These are phyloP conservation scores for Boletales sp. DNA, from an alignment of 768 basidiomycete genomes.

Conservation along the genomic window DNA sequence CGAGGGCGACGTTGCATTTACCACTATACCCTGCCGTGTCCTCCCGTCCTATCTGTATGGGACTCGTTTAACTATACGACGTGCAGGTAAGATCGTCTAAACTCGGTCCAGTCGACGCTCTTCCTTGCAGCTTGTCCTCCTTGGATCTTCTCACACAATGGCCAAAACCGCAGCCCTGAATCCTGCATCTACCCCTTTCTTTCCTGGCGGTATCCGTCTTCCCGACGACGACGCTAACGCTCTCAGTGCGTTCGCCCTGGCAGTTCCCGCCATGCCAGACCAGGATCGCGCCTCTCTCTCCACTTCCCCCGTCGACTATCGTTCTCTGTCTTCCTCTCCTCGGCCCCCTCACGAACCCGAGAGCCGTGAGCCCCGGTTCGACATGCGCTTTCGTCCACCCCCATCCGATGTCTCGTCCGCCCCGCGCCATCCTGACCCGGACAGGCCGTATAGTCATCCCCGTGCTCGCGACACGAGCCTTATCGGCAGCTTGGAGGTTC, in stretches of 20 bases:
- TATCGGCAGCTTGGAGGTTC: slow-evolving; percentile 47
- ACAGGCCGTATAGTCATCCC: slow-evolving; percentile 40
- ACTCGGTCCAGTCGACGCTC: too few relatives aligned
- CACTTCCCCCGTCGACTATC: slow-evolving; percentile 60
- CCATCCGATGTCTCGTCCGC: slow-evolving; percentile 46
- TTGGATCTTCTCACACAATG: slow-evolving; percentile 43
- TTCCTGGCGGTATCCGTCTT: slow-evolving; percentile 59
- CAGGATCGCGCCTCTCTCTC: slow-evolving; percentile 49
- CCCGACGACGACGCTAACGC: slow-evolving; percentile 48
- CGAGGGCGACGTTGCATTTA: neutral
- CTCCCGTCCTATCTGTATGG: slow-evolving; percentile 23
- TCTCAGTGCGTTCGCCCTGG: slow-evolving; percentile 40
- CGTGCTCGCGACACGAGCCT: slow-evolving; percentile 48
- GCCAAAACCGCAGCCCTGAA: slow-evolving; percentile 75
- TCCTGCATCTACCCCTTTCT: slow-evolving; percentile 82
- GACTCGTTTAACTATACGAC: slow-evolving; percentile 19
- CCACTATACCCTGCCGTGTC: too few relatives aligned
- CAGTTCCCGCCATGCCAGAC: slow-evolving; percentile 43
- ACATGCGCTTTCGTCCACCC: slow-evolving; percentile 35
- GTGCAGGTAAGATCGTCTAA: slow-evolving; percentile 20
- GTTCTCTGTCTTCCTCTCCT: slow-evolving; percentile 67
- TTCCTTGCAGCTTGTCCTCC: slow-evolving; percentile 6
- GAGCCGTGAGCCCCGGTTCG: slow-evolving; percentile 8
- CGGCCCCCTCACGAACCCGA: slow-evolving; percentile 32
- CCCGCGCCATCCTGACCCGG: slow-evolving; percentile 43